phyloP scores from a whole-genome alignment of 495 filamentous ascomycete genomes.

The Penicillium desertorum region DNA sequence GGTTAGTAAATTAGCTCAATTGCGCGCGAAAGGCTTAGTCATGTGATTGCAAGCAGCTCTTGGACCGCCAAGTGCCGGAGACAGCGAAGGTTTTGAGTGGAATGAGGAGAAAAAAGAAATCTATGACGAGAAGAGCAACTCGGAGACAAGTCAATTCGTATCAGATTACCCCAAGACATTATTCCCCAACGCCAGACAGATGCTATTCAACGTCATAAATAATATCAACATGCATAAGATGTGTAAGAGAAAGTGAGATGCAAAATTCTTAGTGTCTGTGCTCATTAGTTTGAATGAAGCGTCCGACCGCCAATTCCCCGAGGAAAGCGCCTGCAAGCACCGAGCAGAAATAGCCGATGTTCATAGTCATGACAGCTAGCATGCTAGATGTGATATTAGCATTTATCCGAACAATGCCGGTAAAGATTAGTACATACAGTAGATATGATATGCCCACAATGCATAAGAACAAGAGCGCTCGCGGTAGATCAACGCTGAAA shows the following conservation, averaged over 20 bases:
- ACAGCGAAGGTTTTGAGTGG: neutral
- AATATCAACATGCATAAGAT: neutral
- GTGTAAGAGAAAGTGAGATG: neutral
- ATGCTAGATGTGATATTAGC: slow-evolving; percentile 57
- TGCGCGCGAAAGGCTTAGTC: slow-evolving; percentile 24
- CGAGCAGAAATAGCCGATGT: slow-evolving; percentile 92
- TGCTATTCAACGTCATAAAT: neutral
- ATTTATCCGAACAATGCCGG: neutral
- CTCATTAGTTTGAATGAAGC: slow-evolving; percentile 52
- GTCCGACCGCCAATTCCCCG: slow-evolving; percentile 77
- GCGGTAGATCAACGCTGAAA: slow-evolving; percentile 71
- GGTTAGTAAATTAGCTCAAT: slow-evolving; percentile 37
- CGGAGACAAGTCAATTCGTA: neutral
- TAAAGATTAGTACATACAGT: slow-evolving; percentile 59
- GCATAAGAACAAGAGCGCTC: slow-evolving; percentile 65
- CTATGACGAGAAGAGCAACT: neutral
- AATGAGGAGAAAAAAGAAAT: neutral
- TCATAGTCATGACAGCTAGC: slow-evolving; percentile 98
- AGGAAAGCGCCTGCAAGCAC: slow-evolving; percentile 80
- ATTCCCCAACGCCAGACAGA: slow-evolving; percentile 5
- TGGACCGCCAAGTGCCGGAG: neutral
- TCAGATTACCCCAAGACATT: neutral
- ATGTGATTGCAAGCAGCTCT: neutral
- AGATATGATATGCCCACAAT: slow-evolving; percentile 80
- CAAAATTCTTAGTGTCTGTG: slow-evolving; percentile 25